Evolutionary conservation across 108 stramenopile species (phyloP), one percentile per base, ranked within the genome.

Genomic region (Skeletonema costatum): DNA sequence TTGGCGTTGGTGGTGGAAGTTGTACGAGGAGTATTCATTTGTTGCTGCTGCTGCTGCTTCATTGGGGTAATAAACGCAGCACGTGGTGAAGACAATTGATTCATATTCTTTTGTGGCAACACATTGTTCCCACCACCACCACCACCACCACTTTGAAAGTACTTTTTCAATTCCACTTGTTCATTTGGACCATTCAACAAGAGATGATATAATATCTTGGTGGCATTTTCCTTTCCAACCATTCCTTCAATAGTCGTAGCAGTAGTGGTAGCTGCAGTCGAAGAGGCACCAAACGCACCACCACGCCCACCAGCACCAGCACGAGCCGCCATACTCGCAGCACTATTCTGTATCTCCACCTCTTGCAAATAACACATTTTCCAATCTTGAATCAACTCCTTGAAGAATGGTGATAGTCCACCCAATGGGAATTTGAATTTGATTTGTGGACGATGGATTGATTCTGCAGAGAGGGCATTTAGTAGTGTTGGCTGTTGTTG

Each of bases 401-500:
- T 11, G 4, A 31, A 35, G 8, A 66, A 41, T n/a, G 29, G 16
- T 39, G 66, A 64, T 42, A 76, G 41, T 32, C 65, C 71, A 17
- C 32, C 35, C 66, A 94, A 80, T 14, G 90, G 86, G 76, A 87
- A 93, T 35, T 78, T 73, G 62, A 85, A 59, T 5, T 80, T 81
- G 32, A 91, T 83, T 32, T 78, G 74, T 8, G 87, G 90, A 32
- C 90, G 83, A 61, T 87, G 87, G 39, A 78, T 85, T 5, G 88
- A 82, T 68, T 92, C 89, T 17, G 80, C 86, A 2, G 84, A 81
- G 25, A 96, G 71, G 60, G 90, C 87, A 73, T 91, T 88, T 39
- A 96, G 70, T 33, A 96, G 58, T 53, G 92, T 89, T 35, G 85
- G 88, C 51, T 25, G 75, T 39, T 19, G 53, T 16, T 25, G 29